A percentile compares a stretch with the other conserved stretches of the same genome.
phyloP scores from a whole-genome alignment of 2,329 filamentous ascomycete species.

The Thermoascus crustaceus region DNA sequence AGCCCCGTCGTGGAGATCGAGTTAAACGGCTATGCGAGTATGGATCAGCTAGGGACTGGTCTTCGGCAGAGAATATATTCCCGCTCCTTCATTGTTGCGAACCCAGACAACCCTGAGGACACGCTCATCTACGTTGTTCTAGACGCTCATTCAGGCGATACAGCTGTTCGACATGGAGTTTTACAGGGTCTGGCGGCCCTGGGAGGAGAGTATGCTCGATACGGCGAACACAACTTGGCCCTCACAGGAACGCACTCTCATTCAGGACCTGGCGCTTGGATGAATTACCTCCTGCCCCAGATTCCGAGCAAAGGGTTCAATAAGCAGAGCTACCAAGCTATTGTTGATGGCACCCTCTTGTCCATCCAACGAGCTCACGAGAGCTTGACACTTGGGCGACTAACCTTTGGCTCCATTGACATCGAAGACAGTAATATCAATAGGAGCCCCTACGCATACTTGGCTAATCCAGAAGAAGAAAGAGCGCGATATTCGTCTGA shows the following conservation, averaged over 20 bases:
- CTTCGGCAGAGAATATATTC: constrained; percentile 82
- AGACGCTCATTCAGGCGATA: constrained; percentile 82
- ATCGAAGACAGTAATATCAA: constrained; percentile 77
- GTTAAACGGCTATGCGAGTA: constrained; percentile 84
- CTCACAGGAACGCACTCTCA: constrained; percentile 91
- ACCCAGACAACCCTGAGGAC: constrained; percentile 56
- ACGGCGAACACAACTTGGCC: constrained; percentile 73
- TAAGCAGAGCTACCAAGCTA: constrained; percentile 77
- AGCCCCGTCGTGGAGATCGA: constrained; percentile 83
- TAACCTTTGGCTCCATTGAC: constrained; percentile 62
- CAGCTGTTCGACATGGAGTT: constrained; percentile 79
- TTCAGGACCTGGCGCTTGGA: constrained; percentile 82
- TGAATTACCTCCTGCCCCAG: constrained; percentile 89
- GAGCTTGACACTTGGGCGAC: constrained; percentile 58
- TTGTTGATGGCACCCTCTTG: constrained; percentile 74
- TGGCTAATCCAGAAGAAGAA: constrained; percentile 73
- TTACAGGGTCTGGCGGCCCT: constrained; percentile 62
- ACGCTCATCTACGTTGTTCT: constrained; percentile 81
- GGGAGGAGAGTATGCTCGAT: constrained; percentile 64
- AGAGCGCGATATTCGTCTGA: constrained; percentile 57
- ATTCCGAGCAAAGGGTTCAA: constrained; percentile 82
- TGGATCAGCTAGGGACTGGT: constrained; percentile 73
- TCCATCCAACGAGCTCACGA: constrained; percentile 78
- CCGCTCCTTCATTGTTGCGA: constrained; percentile 78
- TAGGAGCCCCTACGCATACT: constrained; percentile 78